A percentile compares a stretch with the other conserved stretches of the same genome.
Evolutionary conservation across 2,329 filamentous ascomycete species (phyloP).

Genomic region (Aspergillus amoenus): DNA sequence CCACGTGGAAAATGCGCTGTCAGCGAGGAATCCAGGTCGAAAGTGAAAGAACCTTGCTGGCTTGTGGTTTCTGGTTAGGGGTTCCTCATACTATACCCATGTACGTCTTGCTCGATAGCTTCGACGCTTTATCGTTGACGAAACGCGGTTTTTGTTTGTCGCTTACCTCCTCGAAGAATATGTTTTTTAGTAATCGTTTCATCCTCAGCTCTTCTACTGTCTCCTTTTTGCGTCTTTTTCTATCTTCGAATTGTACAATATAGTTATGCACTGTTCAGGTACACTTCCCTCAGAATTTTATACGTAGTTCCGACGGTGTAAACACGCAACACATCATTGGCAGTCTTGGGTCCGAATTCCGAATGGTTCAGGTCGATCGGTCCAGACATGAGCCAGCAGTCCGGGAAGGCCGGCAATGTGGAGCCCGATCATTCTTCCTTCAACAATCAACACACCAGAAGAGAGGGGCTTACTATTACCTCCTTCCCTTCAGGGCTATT

Average conservation of each 20-base stretch:
- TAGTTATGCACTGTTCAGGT: not conserved
- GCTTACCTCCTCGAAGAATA: not conserved
- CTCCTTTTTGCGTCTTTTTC: not conserved
- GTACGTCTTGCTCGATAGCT: not conserved
- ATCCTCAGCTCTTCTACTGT: not conserved
- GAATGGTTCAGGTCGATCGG: not conserved
- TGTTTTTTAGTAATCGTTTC: not conserved
- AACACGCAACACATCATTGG: not conserved
- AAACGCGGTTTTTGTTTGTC: not conserved
- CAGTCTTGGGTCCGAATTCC: not conserved
- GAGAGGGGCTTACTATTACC: not conserved
- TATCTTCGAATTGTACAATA: not conserved
- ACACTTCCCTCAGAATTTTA: too few species aligned
- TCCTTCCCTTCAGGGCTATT: not conserved
- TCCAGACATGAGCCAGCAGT: too few species aligned
- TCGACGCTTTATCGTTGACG: not conserved
- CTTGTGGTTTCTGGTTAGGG: conserved; percentile 3
- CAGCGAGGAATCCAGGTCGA: not conserved
- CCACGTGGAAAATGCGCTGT: conserved; percentile 3
- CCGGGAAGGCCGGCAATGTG: not conserved
- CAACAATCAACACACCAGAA: not conserved
- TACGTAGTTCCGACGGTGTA: too few species aligned
- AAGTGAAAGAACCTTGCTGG: conserved; percentile 9
- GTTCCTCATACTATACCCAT: not conserved
- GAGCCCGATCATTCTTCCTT: not conserved